Percentiles rank a stretch among this genome's conserved stretches.
Conservation (phyloP, 2,329 filamentous ascomycete species). For the Xylariaceae sp. region DNA sequence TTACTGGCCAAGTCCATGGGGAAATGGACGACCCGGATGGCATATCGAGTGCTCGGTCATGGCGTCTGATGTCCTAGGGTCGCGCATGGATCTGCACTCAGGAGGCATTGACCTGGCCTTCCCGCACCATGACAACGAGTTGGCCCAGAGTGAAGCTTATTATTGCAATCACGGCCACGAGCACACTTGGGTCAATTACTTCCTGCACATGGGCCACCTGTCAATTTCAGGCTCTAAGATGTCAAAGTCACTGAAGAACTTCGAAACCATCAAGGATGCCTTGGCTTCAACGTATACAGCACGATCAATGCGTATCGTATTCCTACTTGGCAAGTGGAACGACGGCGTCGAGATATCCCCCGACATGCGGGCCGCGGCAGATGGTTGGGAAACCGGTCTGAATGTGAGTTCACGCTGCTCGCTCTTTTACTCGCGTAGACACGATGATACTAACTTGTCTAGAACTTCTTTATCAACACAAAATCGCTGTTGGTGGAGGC, state of each 20-base stretch:
- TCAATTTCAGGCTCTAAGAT: slow-evolving; percentile 20
- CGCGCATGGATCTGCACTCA: slow-evolving; percentile 8
- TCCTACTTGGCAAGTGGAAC: slow-evolving; percentile 9
- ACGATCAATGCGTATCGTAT: slow-evolving; percentile 8
- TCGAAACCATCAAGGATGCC: slow-evolving; percentile 6
- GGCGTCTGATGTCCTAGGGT: slow-evolving; percentile 8
- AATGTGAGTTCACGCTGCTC: slow-evolving; percentile 49
- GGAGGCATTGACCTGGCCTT: slow-evolving; percentile 8
- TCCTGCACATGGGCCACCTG: slow-evolving; percentile 9
- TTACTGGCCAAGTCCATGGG: slow-evolving; percentile 8
- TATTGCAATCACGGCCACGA: slow-evolving; percentile 3
- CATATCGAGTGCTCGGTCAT: slow-evolving; percentile 10
- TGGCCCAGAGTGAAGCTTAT: slow-evolving; percentile 8
- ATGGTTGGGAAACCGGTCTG: slow-evolving; percentile 42
- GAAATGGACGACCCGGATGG: slow-evolving; percentile 7
- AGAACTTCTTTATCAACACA: slow-evolving; percentile 53
- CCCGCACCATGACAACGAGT: slow-evolving; percentile 9
- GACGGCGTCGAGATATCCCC: slow-evolving; percentile 8
- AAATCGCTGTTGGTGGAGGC: slow-evolving; percentile 47
- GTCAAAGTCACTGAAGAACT: slow-evolving; percentile 11
- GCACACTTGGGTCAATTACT: slow-evolving; percentile 8
- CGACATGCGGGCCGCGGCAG: slow-evolving; percentile 6
- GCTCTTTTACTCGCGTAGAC: neutral
- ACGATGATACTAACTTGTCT: slow-evolving; percentile 2
- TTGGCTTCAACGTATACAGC: slow-evolving; percentile 4